These are phyloP conservation scores for Apiospora sp. DNA, from an alignment of 2,329 filamentous ascomycete genomes.

Conservation along the genomic window DNA sequence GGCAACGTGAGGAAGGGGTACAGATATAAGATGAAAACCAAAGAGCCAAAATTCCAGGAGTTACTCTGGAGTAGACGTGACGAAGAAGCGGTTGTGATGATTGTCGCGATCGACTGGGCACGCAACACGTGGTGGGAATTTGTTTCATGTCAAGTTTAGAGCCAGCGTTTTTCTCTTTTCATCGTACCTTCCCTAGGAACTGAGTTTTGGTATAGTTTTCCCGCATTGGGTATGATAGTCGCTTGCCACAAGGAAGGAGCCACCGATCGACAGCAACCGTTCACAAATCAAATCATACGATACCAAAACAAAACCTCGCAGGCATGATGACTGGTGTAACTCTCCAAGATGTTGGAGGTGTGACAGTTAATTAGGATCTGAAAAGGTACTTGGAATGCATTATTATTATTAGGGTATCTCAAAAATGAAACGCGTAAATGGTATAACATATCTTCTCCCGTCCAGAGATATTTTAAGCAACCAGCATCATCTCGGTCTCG, in stretches of 20 bases:
- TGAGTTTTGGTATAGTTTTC: not conserved
- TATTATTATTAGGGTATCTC: conserved; percentile 4
- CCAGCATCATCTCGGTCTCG: not conserved
- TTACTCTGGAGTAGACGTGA: not conserved
- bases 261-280: not conserved
- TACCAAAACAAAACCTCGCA: not conserved
- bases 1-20: conserved; percentile 25
- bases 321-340: not conserved
- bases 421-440: not conserved
- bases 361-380: no score
- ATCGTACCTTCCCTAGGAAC: not conserved
- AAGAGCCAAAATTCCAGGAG: not conserved
- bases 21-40: not conserved
- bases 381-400: no score
- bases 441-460: not conserved
- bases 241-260: not conserved
- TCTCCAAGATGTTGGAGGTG: no score
- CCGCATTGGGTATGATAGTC: not conserved
- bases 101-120: not conserved
- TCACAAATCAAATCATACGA: not conserved
- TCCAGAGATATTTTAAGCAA: not conserved
- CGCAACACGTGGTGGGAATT: not conserved
- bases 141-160: not conserved
- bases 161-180: no score
- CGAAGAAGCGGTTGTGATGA: not conserved